phyloP scores from a whole-genome alignment of 2,329 filamentous ascomycete genomes.

The Huntiella decipiens region DNA sequence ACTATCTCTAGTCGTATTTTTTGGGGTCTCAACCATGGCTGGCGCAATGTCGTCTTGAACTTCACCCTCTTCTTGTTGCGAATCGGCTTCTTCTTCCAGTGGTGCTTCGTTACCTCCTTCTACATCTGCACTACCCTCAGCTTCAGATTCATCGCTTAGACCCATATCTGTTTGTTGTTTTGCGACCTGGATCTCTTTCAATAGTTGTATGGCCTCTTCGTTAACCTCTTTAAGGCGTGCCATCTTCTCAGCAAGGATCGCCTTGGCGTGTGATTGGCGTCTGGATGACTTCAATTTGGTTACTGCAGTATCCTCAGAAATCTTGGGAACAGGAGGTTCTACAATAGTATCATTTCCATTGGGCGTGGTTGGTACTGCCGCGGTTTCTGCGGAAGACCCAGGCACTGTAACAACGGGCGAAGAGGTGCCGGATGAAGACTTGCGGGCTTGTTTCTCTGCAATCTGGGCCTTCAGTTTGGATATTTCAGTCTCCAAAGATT shows the following conservation, averaged over 20 bases:
- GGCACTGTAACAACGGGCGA: not conserved
- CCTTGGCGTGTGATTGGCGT: constrained; percentile 15
- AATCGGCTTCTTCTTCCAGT: too few species aligned
- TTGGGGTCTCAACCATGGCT: too few species aligned
- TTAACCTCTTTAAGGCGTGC: constrained; percentile 7
- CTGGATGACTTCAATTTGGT: constrained; percentile 16
- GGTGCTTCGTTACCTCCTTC: too few species aligned
- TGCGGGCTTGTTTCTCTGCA: constrained; percentile 38
- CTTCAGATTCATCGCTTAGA: not conserved
- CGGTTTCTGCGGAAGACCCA: not conserved
- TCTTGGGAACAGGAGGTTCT: too few species aligned
- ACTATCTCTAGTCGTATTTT: too few species aligned
- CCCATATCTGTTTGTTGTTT: constrained; percentile 4
- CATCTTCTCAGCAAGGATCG: constrained; percentile 17
- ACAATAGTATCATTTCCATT: not conserved
- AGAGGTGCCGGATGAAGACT: constrained; percentile 16
- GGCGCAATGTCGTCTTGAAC: too few species aligned
- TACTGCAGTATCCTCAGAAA: not conserved
- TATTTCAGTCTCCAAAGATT: constrained; percentile 29
- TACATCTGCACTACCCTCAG: not conserved
- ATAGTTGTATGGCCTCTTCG: constrained; percentile 6
- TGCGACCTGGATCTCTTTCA: constrained; percentile 9
- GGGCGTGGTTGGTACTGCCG: not conserved
- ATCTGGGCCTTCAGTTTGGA: constrained; percentile 42
- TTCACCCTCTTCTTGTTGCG: too few species aligned